These are phyloP conservation scores for Triadica sebifera DNA, from an alignment of 345 rosid genomes.

Conservation along the genomic window DNA sequence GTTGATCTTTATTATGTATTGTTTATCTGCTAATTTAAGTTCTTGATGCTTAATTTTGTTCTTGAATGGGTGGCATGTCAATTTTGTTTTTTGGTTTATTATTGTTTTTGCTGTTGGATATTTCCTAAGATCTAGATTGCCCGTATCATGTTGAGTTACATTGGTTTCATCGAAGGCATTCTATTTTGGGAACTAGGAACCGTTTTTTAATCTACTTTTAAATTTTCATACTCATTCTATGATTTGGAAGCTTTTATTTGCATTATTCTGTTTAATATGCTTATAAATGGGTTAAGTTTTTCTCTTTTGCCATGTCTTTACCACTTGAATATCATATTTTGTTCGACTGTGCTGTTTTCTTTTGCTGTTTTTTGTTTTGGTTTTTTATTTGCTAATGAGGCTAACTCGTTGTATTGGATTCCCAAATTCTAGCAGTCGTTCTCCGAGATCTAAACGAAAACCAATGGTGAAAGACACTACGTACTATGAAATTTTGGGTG, in stretches of 20 bases:
- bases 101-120: background rate
- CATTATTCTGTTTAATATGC: background rate
- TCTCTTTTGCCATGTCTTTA: background rate
- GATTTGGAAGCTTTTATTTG: background rate
- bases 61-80: background rate
- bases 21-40: background rate
- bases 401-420: constrained; percentile 8
- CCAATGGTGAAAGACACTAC: constrained; percentile 69
- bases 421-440: background rate
- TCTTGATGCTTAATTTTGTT: constrained; percentile 1
- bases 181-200: background rate
- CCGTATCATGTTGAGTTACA: background rate
- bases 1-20: background rate
- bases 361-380: background rate
- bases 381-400: background rate
- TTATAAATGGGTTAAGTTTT: background rate
- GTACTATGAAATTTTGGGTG: constrained; percentile 75
- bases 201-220: background rate
- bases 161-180: constrained; percentile 7
- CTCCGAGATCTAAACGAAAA: background rate
- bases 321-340: background rate
- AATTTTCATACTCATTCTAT: background rate
- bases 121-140: constrained; percentile 9
- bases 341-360: background rate
- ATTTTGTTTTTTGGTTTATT: background rate